Percentiles rank a stretch among this genome's conserved stretches.
phyloP scores from a whole-genome alignment of 1,284 basidiomycete species.

The Neonothopanus nambi region DNA sequence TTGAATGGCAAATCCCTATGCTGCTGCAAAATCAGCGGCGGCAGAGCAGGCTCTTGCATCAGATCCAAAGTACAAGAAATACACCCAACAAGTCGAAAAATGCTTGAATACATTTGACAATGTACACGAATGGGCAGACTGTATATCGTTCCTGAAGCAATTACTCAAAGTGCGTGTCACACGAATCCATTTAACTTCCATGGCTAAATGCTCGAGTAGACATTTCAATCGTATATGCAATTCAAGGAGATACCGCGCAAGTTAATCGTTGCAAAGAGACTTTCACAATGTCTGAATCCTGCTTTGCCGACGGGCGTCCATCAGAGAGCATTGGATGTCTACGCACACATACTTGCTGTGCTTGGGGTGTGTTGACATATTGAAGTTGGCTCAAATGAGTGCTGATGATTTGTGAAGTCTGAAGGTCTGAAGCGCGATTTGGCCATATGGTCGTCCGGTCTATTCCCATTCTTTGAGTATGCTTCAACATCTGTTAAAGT shows the following conservation, averaged over 20 bases:
- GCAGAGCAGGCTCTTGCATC: constrained; percentile 56
- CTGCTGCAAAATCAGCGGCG: constrained; percentile 32
- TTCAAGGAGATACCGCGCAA: constrained; percentile 97
- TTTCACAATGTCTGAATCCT: constrained; percentile 96
- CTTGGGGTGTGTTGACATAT: constrained; percentile 69
- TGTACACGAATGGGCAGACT: constrained; percentile 99
- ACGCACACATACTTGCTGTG: constrained; percentile 86
- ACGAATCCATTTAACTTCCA: not conserved
- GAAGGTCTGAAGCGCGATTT: constrained; percentile 90
- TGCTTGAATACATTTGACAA: constrained; percentile 93
- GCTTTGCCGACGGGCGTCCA: constrained; percentile 97
- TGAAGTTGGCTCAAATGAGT: constrained; percentile 12
- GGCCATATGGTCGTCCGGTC: constrained; percentile 91
- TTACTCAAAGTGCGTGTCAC: constrained; percentile 77
- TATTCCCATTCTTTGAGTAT: constrained; percentile 99
- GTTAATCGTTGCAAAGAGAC: constrained; percentile 90
- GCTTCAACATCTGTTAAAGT: constrained; percentile 94
- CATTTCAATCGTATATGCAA: constrained; percentile 87
- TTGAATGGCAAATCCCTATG: constrained; percentile 12
- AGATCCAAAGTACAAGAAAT: constrained; percentile 97
- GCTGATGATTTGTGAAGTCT: constrained; percentile 47
- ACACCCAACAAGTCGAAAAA: constrained; percentile 87
- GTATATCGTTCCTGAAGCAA: constrained; percentile 95
- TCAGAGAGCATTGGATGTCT: constrained; percentile 94
- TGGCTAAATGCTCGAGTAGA: constrained; percentile 44